A percentile compares a stretch with the other conserved stretches of the same genome.
These are phyloP conservation scores for Syzygium aromaticum DNA, from an alignment of 345 rosid genomes.

Conservation along the genomic window DNA sequence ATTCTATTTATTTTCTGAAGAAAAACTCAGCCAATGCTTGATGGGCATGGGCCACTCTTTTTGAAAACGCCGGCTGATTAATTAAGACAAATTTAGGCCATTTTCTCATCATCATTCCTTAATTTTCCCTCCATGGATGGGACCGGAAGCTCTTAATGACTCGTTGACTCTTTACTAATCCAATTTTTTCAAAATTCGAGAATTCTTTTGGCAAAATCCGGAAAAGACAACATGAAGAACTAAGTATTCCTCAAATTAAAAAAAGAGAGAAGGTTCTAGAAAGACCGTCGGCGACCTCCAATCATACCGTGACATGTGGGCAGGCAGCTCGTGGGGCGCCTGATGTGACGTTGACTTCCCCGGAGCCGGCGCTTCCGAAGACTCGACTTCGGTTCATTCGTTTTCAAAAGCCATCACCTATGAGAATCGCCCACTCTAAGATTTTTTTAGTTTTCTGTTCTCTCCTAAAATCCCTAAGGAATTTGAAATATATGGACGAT, in stretches of 20 bases:
- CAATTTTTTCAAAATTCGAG: not conserved
- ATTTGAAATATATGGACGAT: not conserved
- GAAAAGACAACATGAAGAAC: not conserved
- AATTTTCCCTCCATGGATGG: too few species aligned
- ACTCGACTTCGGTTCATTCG: not conserved
- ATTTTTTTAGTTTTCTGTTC: not conserved
- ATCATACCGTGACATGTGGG: slow-evolving; percentile 9
- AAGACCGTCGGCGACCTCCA: not conserved
- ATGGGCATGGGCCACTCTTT: too few species aligned
- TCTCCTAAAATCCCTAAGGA: not conserved
- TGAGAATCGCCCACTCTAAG: not conserved
- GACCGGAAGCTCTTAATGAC: not conserved
- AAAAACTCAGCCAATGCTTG: too few species aligned
- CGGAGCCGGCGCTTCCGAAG: slow-evolving; percentile 1
- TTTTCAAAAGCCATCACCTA: not conserved
- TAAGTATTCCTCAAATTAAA: not conserved
- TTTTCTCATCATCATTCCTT: too few species aligned
- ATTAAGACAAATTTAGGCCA: too few species aligned
- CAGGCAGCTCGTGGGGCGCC: slow-evolving; percentile 4
- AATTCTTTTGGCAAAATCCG: not conserved
- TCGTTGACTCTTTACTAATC: not conserved
- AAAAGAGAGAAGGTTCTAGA: not conserved
- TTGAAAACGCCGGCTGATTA: too few species aligned
- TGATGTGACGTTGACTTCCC: slow-evolving; percentile 8
- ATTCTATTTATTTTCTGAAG: too few species aligned